Evolutionary conservation across 208 protist genomes (phyloP), one percentile per base, ranked within the genome.

Genomic region (Cochliopodium minus): DNA sequence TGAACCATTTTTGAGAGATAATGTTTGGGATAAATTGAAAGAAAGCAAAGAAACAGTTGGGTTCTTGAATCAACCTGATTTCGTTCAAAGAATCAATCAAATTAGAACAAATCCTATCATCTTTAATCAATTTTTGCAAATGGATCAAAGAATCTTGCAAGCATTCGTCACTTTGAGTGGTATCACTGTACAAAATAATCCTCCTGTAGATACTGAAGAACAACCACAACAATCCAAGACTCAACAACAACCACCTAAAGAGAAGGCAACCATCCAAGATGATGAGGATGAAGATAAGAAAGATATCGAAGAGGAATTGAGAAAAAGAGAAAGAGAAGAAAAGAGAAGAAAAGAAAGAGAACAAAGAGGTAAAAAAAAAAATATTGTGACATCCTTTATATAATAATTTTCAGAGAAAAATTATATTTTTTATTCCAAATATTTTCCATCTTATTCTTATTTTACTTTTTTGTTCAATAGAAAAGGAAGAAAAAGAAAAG

Each of bases 91-190:
- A 1, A 6, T 55, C 0, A 38, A 55, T 22, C 7, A 30, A 20
- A 28, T 32, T 32, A 30, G 29, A 55, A 32, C 2, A 17, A 40
- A 40, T 40, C 29, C 49, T 29, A 4, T 4, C 9, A 54, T 4
- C 1, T 29, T 54, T 2, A 35, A 54, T 6, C 15, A 36, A 54
- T 22, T n/a, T n/a, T n/a, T n/a, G n/a, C n/a, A 40, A 9, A 54
- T 54, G 28, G 83, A 90, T 60, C 76, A 83, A 61, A 78, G 82
- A 51, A 83, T 88, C 55, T 77, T 75, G 62, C 50, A 73, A 63
- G 85, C 79, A 3, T 71, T 85, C 46, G 74, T 82, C 66, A 67
- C 71, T 33, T 69, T 90, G 28, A 79, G 73, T 63, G 79, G 79
- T 0, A 74, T 85, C 50, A n/a, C n/a, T n/a, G n/a, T n/a, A n/a